These are phyloP conservation scores for Pichia norvegensis DNA, from an alignment of 1,139 yeast species.

Conservation along the genomic window DNA sequence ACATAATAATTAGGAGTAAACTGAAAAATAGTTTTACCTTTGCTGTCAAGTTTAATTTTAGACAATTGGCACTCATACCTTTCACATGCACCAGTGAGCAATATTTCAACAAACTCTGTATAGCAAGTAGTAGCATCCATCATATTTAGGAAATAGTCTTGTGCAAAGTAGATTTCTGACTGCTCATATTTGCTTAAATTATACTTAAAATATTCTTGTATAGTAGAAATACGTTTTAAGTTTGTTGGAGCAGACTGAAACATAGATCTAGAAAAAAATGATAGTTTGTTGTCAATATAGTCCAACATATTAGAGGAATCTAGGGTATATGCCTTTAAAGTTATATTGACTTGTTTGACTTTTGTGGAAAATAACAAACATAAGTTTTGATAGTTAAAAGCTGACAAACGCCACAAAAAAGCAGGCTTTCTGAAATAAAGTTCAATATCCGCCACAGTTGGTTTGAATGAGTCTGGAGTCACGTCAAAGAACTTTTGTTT, in stretches of 20 bases:
- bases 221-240: neutral
- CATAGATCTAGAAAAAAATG: neutral
- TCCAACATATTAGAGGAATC: neutral
- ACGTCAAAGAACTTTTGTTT: neutral
- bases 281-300: neutral
- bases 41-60: too few relatives aligned
- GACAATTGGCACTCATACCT: neutral
- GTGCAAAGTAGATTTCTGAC: conserved; percentile 1
- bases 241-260: conserved; percentile 1
- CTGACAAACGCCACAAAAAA: conserved; percentile 9
- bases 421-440: conserved; percentile 1
- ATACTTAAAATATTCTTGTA: neutral
- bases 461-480: conserved; percentile 3
- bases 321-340: neutral
- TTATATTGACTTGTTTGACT: too few relatives aligned
- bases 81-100: neutral
- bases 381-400: neutral
- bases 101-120: neutral
- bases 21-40: neutral
- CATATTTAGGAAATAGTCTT: neutral
- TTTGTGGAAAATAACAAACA: neutral
- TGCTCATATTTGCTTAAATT: neutral
- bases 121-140: conserved; percentile 1
- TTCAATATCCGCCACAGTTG: conserved; percentile 1
- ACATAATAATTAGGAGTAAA: neutral